Base-by-base conservation (phyloP, 306 rosid species). In the Vigna hirtella region DNA sequence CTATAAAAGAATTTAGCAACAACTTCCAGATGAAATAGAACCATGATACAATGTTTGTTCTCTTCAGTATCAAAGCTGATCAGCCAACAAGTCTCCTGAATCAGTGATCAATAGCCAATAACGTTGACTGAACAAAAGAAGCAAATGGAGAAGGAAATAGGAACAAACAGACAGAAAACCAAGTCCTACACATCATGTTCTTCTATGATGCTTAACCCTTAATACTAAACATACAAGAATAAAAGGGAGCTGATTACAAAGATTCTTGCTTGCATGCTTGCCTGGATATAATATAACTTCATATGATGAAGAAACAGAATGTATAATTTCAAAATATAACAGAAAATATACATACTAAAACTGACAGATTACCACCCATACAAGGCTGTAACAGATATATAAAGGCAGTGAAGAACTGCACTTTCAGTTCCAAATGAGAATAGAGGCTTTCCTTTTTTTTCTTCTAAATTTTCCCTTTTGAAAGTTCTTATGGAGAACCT, bases 381-480 rank as follows among this genome's bases (percentile, higher is more conserved):
- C 1, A 17, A 6, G 45, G 68, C 15, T 64, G 51, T 34, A 26
- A 17, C 16, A 52, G 64, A 71, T 14, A 34, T 34, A 52, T 5
- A 53, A 71, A 17, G 36, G 49, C 49, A 30, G 12, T 50, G 12
- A 70, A 7, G 24, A n/a, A 32, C 13, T 49, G 4, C 38, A 9
- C n/a, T 34, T 72, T 40, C 24, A 7, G 36, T 52, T 72, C 38
- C 36, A 72, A 71, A 53, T 53, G 34, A 34, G 52, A 3, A 72
- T 17, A 72, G 6, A 38, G 24, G 34, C 5, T 30, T 40, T 40
- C 45, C 2, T 8, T 40, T 40, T 0, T 40, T 40, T 40, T 40
- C 11, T 40, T 40, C 11, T 40, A 7, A 40, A 7, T 8, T 40
- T 40, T 40, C 11, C 8, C 45, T 40, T 8, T 9, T 40, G 8